These are phyloP conservation scores for Mycena amicta DNA, from an alignment of 768 basidiomycete genomes.

Conservation along the genomic window DNA sequence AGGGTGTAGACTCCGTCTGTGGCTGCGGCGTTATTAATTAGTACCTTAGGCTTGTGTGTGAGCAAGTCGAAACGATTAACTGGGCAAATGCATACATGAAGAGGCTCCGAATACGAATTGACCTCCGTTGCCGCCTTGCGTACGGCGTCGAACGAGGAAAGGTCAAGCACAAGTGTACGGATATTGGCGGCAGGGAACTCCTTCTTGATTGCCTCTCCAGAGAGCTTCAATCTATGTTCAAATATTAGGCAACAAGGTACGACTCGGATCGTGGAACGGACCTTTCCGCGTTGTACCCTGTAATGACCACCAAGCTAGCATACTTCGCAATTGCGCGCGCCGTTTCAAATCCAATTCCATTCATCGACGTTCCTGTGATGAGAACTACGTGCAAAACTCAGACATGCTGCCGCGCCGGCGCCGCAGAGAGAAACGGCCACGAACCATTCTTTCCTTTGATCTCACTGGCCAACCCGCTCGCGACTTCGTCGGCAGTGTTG, in stretches of 20 bases:
- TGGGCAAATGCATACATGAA: background rate
- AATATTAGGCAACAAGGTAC: too few relatives aligned
- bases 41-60: background rate
- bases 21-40: background rate
- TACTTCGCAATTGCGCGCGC: slow-evolving; percentile 8
- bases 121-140: background rate
- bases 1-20: background rate
- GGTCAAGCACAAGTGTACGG: background rate
- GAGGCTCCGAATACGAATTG: background rate
- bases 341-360: slow-evolving; percentile 8
- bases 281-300: slow-evolving; percentile 7
- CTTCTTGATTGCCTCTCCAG: background rate
- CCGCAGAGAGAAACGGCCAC: too few relatives aligned
- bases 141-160: background rate
- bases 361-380: slow-evolving; percentile 8
- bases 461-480: too few relatives aligned
- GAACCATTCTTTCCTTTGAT: too few relatives aligned
- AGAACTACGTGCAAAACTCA: too few relatives aligned
- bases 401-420: too few relatives aligned
- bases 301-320: slow-evolving; percentile 4
- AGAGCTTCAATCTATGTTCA: too few relatives aligned
- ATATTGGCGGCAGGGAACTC: background rate
- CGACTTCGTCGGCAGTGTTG: too few relatives aligned
- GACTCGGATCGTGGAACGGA: background rate
- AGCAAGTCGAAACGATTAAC: background rate